Base-by-base conservation (phyloP, 2,329 filamentous ascomycete species). In the Neoascochyta sp. region DNA sequence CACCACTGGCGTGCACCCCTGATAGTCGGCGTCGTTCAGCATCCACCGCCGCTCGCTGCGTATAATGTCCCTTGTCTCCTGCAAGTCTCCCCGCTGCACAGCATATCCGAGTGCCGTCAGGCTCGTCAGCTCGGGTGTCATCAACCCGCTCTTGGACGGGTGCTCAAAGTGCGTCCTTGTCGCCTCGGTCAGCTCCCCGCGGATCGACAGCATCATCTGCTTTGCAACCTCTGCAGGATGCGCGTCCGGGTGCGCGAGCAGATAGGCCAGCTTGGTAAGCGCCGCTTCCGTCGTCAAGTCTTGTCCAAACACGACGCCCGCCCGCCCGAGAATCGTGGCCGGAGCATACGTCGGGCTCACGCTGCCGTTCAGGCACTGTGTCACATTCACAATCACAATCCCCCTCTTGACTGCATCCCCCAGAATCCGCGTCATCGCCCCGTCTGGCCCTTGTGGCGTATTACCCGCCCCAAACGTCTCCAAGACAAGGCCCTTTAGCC, bases 381-480 rank as follows among this genome's bases (percentile, higher is more conserved):
- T 93, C 38, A 95, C 81, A 57, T 93, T 95, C 45, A 95, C 86
- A 37, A 95, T 81, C 36, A 92, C 79, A 43, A 92, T 81, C 20
- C 86, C 88, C 36, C 86, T 77, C 54, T 81, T 71, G 22, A 94
- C 86, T 13, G 86, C 88, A 23, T 80, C 76, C 11, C 78, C 75
- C 50, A 95, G 79, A 27, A 90, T 84, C 32, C 79, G 79, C 10
- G 83, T 88, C 59, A 95, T 75, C 29, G 78, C 80, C 33, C 85
- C 85, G 55, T 92, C 85, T 26, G 81, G 74, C 16, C 86, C 87
- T 21, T 83, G 83, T 3, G 89, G 89, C 8, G 89, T 84, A 64
- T 95, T 95, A 34, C 89, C 89, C 59, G 92, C 88, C 37, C 89
- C 89, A 61, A 95, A 95, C 0, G 88, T 95, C 66, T 95, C 88